Base-by-base conservation (phyloP, 2,329 filamentous ascomycete genomes). In the Trichoderma guizhouense region DNA sequence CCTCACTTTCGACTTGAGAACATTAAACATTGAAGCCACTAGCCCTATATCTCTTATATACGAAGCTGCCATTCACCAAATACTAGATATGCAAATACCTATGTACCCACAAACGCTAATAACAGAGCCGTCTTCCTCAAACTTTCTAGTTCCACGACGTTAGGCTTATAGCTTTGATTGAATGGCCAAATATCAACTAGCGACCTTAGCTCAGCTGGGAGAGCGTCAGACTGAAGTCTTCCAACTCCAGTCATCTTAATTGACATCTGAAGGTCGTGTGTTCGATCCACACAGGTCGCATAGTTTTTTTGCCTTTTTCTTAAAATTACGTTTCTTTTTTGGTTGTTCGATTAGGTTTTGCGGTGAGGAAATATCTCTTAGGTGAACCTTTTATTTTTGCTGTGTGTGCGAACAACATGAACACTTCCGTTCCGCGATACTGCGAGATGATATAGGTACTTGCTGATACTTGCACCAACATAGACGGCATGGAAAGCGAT, bases 151-250 rank as follows among this genome's bases (percentile, higher is more conserved):
- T n/a, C n/a, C 0, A 3, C 2, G 3, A 15, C 3, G 18, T 7
- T 30, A 15, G 18, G 7, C 58, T 51, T n/a, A 69, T 69, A 61
- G 43, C 0, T 7, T 3, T 2, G 14, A 1, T 28, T 30, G 14
- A 9, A 7, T 6, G 1, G 5, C 12, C 5, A 1, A 4, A 12
- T 6, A 0, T 24, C 57, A 69, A 51, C 64, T 63, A 68, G 80
- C 77, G 76, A 74, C 75, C 75, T 76, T 77, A 77, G 76, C 76
- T 77, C 75, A 77, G 76, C 75, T 77, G 76, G 75, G 76, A 77
- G 76, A 77, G 76, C 75, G 76, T 77, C 76, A 77, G 76, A 77
- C 76, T 77, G 75, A 32, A 32, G 30, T 32, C 2, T 32, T 30
- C 28, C 30, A 32, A 32, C 30, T 32, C 2, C 30, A 32, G 2